phyloP scores from a whole-genome alignment of 805 yeast species.

The Ogataea nonfermentans region DNA sequence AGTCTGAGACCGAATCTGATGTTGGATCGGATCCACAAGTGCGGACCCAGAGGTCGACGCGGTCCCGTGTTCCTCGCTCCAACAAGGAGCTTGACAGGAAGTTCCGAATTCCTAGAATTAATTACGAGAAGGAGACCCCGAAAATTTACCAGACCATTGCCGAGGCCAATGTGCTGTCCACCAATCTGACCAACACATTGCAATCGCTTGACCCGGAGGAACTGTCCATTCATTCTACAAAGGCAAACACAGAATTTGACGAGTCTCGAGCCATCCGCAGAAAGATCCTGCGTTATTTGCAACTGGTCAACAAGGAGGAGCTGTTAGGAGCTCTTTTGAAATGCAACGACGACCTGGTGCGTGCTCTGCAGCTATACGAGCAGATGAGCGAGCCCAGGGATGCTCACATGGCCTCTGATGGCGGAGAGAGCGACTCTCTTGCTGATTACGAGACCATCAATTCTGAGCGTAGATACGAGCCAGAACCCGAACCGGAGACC shows the following conservation, averaged over 20 bases:
- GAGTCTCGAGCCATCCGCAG: constrained; percentile 74
- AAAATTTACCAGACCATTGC: constrained; percentile 67
- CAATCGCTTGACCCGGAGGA: constrained; percentile 43
- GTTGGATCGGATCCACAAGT: neutral
- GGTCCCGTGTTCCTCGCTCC: constrained; percentile 4
- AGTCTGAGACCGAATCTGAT: neutral
- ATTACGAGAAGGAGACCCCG: constrained; percentile 70
- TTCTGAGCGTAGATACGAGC: constrained; percentile 9
- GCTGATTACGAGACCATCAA: constrained; percentile 37
- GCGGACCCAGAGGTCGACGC: neutral
- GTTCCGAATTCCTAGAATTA: constrained; percentile 64
- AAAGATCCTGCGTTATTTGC: constrained; percentile 76
- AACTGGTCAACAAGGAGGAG: constrained; percentile 80
- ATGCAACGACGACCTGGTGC: constrained; percentile 88
- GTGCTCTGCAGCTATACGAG: constrained; percentile 68
- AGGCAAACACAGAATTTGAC: constrained; percentile 65
- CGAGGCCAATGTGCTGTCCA: constrained; percentile 71
- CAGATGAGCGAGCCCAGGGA: constrained; percentile 46
- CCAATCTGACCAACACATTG: constrained; percentile 62
- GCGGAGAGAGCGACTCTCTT: constrained; percentile 39
- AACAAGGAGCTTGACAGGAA: constrained; percentile 43
- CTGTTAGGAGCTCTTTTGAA: constrained; percentile 81
- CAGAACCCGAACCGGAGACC: constrained; percentile 12
- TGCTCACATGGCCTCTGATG: constrained; percentile 9
- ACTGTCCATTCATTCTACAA: constrained; percentile 61